A percentile compares a stretch with the other conserved stretches of the same genome.
Evolutionary conservation across 306 rosid genomes (phyloP).

Genomic region (Herpetospermum pedunculosum): DNA sequence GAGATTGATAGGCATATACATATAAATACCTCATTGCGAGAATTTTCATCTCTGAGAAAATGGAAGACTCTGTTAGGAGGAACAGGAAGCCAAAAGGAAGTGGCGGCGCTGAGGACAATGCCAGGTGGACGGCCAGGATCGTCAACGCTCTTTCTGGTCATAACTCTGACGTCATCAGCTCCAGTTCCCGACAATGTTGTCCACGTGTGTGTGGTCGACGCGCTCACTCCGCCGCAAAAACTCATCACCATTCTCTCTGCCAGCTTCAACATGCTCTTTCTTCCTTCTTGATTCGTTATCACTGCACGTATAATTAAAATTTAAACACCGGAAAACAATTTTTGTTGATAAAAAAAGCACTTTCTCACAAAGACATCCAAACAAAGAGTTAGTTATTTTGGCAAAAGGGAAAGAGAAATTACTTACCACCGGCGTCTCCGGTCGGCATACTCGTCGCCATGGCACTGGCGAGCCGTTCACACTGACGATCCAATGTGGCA

Average conservation of each 20-base stretch:
- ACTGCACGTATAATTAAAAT: constrained; percentile 24
- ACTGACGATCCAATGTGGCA: constrained; percentile 78
- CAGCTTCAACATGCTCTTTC: constrained; percentile 87
- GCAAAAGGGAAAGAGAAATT: no score
- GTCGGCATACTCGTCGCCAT: constrained; percentile 81
- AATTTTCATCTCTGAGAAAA: constrained; percentile 83
- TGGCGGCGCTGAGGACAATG: constrained; percentile 91
- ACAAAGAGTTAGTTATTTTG: no score
- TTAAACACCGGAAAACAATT: not conserved
- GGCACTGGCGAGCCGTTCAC: constrained; percentile 93
- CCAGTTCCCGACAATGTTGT: constrained; percentile 87
- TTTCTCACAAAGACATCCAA: no score
- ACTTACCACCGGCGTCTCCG: constrained; percentile 75
- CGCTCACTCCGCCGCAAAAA: constrained; percentile 95
- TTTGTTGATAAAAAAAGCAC: no score
- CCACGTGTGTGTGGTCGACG: constrained; percentile 93
- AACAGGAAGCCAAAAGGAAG: constrained; percentile 98
- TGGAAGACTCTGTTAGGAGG: constrained; percentile 71
- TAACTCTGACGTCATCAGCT: constrained; percentile 90
- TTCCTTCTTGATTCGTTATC: constrained; percentile 88
- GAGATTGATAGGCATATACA: no score
- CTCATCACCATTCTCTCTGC: constrained; percentile 98
- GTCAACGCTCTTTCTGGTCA: constrained; percentile 85
- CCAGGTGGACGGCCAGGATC: constrained; percentile 98
- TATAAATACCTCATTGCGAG: constrained; percentile 81